These are phyloP conservation scores for Lactifluus piperatus DNA, from an alignment of 768 basidiomycete species.

Conservation along the genomic window DNA sequence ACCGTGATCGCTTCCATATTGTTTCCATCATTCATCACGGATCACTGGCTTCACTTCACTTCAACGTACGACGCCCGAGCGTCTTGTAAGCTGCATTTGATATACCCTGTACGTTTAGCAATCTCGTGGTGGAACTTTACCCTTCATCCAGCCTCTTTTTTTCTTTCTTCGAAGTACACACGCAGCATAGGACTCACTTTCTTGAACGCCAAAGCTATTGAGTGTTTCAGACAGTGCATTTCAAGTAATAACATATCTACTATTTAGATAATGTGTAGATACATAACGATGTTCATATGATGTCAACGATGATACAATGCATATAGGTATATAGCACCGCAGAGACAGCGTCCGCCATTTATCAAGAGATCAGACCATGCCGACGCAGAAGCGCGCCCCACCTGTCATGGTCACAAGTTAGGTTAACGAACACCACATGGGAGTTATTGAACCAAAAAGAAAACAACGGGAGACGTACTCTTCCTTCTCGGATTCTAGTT, in stretches of 20 bases:
- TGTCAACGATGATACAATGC: slow-evolving; percentile 10
- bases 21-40: slow-evolving; percentile 4
- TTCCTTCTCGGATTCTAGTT: slow-evolving; percentile 66
- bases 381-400: slow-evolving; percentile 55
- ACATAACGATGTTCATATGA: slow-evolving; percentile 6
- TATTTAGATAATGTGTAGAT: slow-evolving; percentile 19
- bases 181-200: neutral
- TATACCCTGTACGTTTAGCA: slow-evolving; percentile 15
- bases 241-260: slow-evolving; percentile 20
- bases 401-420: slow-evolving; percentile 29
- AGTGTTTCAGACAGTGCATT: slow-evolving; percentile 1
- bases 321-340: neutral
- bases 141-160: neutral
- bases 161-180: neutral
- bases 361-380: slow-evolving; percentile 37
- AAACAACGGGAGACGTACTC: slow-evolving; percentile 49
- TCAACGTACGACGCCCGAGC: neutral
- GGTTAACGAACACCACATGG: slow-evolving; percentile 6
- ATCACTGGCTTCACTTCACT: slow-evolving; percentile 1
- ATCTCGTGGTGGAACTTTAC: neutral
- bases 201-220: neutral
- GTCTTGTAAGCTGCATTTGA: slow-evolving; percentile 2
- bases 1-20: slow-evolving; percentile 7
- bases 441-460: neutral
- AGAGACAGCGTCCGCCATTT: neutral